Evolutionary conservation across 2,329 filamentous ascomycete species (phyloP).

Genomic region (Monilinia fructicola): DNA sequence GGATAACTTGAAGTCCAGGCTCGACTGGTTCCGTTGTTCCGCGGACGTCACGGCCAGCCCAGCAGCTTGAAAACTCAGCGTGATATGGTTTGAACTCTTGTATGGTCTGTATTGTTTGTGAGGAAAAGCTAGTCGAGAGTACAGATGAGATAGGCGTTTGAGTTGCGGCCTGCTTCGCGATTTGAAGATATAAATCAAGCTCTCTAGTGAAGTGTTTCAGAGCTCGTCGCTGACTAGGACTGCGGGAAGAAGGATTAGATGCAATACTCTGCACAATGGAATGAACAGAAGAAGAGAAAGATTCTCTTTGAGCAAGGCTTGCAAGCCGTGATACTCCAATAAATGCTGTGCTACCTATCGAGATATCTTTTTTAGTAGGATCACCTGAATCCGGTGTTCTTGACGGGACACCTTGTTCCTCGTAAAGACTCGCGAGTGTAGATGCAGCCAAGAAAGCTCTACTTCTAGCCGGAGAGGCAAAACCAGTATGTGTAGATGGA

Average conservation of each 20-base stretch:
- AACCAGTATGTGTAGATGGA: constrained; percentile 4
- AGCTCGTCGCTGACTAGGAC: constrained; percentile 46
- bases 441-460: constrained; percentile 23
- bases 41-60: constrained; percentile 57
- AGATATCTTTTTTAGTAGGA: background rate
- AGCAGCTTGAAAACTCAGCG: constrained; percentile 52
- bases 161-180: constrained; percentile 44
- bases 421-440: constrained; percentile 23
- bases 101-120: constrained; percentile 54
- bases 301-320: constrained; percentile 17
- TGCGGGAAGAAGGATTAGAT: constrained; percentile 42
- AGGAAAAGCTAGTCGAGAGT: constrained; percentile 42
- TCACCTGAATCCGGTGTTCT: background rate
- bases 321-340: constrained; percentile 17
- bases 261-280: constrained; percentile 30
- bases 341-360: constrained; percentile 5
- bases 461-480: constrained; percentile 2
- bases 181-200: constrained; percentile 46
- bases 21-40: constrained; percentile 41
- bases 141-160: constrained; percentile 37
- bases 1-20: background rate
- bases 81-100: constrained; percentile 54
- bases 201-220: constrained; percentile 46
- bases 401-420: background rate
- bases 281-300: constrained; percentile 25